phyloP scores from a whole-genome alignment of 176 grass and related monocot genomes.

The Carex pumila region DNA sequence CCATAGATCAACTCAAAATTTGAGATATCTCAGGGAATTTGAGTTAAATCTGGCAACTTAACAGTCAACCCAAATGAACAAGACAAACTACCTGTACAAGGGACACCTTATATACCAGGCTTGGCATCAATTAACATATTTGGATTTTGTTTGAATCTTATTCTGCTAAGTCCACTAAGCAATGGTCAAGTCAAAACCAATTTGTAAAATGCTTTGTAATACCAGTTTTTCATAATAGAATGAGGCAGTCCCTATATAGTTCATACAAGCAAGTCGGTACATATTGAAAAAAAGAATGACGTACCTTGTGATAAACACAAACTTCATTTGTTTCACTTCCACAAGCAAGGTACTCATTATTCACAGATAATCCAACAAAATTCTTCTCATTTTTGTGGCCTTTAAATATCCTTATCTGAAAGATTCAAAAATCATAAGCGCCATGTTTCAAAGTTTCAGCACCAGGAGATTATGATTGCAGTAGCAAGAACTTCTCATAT shows the following conservation, averaged over 20 bases:
- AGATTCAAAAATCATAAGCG: neutral
- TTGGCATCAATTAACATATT: neutral
- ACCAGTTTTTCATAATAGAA: neutral
- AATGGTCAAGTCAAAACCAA: neutral
- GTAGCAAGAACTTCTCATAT: neutral
- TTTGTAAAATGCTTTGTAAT: neutral
- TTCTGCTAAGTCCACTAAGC: neutral
- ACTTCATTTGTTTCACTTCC: slow-evolving; percentile 99
- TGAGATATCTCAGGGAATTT: too few relatives aligned
- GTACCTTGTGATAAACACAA: slow-evolving; percentile 96
- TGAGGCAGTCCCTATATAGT: neutral
- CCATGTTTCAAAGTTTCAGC: neutral
- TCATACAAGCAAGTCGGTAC: neutral
- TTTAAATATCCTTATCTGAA: slow-evolving; percentile 92
- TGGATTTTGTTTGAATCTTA: neutral
- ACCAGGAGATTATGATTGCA: neutral
- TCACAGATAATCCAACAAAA: slow-evolving; percentile 84
- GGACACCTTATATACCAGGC: neutral
- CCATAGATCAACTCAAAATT: too few relatives aligned
- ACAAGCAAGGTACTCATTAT: slow-evolving; percentile 91
- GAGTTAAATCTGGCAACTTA: neutral
- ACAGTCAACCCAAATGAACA: neutral
- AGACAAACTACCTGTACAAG: neutral
- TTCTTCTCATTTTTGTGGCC: slow-evolving; percentile 99
- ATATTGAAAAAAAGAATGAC: neutral